These are phyloP conservation scores for Trichocladium antarcticum DNA, from an alignment of 495 filamentous ascomycete species.

Conservation along the genomic window DNA sequence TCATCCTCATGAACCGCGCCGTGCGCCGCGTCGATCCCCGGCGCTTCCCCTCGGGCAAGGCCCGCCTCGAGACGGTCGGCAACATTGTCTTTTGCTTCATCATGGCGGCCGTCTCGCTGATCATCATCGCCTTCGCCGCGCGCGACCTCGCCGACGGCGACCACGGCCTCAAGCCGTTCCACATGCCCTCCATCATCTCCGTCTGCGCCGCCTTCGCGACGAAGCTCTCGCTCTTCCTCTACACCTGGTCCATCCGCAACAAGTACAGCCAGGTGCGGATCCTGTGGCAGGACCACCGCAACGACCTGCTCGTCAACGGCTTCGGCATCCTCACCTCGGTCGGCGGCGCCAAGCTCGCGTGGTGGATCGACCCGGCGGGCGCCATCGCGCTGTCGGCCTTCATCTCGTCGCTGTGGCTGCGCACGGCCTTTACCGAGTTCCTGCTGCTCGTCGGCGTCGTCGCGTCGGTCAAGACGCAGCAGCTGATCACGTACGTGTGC, in stretches of 20 bases:
- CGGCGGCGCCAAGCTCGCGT: conserved; percentile 71
- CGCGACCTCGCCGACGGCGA: conserved; percentile 48
- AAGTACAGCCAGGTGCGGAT: conserved; percentile 82
- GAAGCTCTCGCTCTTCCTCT: conserved; percentile 74
- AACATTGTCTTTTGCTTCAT: conserved; percentile 97
- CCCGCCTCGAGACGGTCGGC: conserved; percentile 87
- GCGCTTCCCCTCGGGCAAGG: conserved; percentile 87
- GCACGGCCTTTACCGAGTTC: conserved; percentile 82
- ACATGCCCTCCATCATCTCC: conserved; percentile 76
- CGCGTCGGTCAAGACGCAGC: conserved; percentile 73
- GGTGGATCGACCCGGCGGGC: conserved; percentile 95
- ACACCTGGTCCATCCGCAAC: conserved; percentile 84
- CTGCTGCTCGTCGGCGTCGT: conserved; percentile 80
- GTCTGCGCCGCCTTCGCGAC: conserved; percentile 76
- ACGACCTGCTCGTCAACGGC: conserved; percentile 80
- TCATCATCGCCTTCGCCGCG: conserved; percentile 79
- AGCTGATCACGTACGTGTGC: conserved; percentile 92
- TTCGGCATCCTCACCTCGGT: conserved; percentile 86
- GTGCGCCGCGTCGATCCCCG: conserved; percentile 79
- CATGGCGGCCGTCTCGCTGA: conserved; percentile 83
- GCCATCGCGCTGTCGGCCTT: conserved; percentile 72
- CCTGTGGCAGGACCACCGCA: conserved; percentile 85
- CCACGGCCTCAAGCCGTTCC: conserved; percentile 50
- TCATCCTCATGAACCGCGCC: conserved; percentile 81
- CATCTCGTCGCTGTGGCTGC: conserved; percentile 67